Evolutionary conservation across 140 eudicot species (phyloP), one percentile per base, ranked within the genome.

Genomic region (Bidens hawaiensis): DNA sequence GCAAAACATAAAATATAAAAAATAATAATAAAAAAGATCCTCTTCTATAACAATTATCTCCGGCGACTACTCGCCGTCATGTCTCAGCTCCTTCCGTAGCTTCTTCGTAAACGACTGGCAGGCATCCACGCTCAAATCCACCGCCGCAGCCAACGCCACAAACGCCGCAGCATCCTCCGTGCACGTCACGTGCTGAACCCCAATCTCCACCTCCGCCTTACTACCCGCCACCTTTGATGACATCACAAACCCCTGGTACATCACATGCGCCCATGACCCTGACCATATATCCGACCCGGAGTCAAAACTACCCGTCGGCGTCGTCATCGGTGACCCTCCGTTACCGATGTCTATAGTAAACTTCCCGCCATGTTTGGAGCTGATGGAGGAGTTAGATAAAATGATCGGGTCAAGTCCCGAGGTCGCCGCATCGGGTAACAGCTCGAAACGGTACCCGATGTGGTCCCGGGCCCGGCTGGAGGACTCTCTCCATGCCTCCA

Each of bases 201-300:
- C 95, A 2, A 90, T 86, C 59, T 86, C 95, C 73, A 90, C 97
- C 77, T 73, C 95, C 49, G 95, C 95, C 67, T 63, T 70, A 23
- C 88, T 73, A 23, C 95, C 91, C 19, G 26, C 83, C 42, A 90
- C 84, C 6, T 93, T 83, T 0, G 95, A 86, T 0, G 97, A 90
- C 97, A 90, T 90, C 66, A 90, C 95, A 51, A 90, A 90, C 6
- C 97, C 97, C 7, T 79, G 64, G 70, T 86, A 90, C 78, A 90
- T 49, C 3, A 81, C 46, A 22, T 84, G 82, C 6, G 89, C 94
- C 87, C 89, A 81, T 2, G 87, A n/a, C n/a, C n/a, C n/a, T n/a
- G n/a, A n/a, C 45, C 86, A 88, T 4, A 80, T 72, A 2, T 79
- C 86, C 22, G 84, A 73, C 31, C 85, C 96, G 34, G 58, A 63